A percentile compares a stretch with the other conserved stretches of the same genome.
Conservation (phyloP, 768 basidiomycete genomes). For the Rhodotorula toruloides region DNA sequence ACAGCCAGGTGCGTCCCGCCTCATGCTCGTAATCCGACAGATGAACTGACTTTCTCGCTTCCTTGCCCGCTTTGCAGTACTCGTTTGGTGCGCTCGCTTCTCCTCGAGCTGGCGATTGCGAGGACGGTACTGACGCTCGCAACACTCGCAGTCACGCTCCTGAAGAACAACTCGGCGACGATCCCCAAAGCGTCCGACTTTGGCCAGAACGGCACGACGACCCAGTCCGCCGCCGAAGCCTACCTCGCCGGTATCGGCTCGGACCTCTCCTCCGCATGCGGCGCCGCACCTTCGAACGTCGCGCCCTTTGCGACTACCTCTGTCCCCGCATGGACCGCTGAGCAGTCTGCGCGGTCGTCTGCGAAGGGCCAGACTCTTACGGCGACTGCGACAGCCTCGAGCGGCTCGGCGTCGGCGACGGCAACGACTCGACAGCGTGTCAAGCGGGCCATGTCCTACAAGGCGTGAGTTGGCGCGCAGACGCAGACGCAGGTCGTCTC, state of each 20-base stretch:
- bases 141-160: slow-evolving; percentile 15
- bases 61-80: no score
- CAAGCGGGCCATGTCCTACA: slow-evolving; percentile 1
- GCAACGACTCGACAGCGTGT: slow-evolving; percentile 17
- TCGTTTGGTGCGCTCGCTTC: neutral
- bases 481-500: no score
- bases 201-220: slow-evolving; percentile 24
- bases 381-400: slow-evolving; percentile 18
- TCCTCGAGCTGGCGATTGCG: neutral
- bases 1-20: no score
- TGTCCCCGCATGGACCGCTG: slow-evolving; percentile 18
- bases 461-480: neutral
- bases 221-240: neutral
- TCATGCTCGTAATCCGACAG: no score
- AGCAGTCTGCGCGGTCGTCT: slow-evolving; percentile 8
- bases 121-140: neutral
- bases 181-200: slow-evolving; percentile 22
- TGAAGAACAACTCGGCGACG: slow-evolving; percentile 17
- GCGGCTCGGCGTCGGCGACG: neutral
- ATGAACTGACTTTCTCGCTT: no score
- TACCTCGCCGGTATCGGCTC: slow-evolving; percentile 13
- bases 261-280: slow-evolving; percentile 19
- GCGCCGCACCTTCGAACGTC: slow-evolving; percentile 12
- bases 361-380: slow-evolving; percentile 11
- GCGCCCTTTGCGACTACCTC: slow-evolving; percentile 22